Conservation (phyloP, 2,329 filamentous ascomycete species). For the Pseudopyrenochaeta lycopersici region DNA sequence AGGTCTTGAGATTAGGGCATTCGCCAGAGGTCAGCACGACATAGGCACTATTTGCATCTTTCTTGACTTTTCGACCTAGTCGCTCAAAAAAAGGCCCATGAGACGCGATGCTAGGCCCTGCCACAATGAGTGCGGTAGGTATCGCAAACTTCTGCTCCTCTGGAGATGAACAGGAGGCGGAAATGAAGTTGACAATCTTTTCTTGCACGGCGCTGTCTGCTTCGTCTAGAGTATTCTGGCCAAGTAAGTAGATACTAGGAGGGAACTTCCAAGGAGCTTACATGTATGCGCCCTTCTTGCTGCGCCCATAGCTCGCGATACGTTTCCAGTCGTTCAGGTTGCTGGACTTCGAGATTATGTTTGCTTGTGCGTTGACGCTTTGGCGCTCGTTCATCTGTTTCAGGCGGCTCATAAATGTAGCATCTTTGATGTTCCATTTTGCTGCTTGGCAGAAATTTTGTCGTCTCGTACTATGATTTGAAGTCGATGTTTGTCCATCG, state of each 20-base stretch:
- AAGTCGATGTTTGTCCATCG: constrained; percentile 13
- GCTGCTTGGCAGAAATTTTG: not conserved
- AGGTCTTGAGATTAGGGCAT: constrained; percentile 75
- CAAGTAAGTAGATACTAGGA: constrained; percentile 14
- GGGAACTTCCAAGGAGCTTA: constrained; percentile 29
- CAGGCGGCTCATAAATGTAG: constrained; percentile 55
- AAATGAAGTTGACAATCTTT: constrained; percentile 51
- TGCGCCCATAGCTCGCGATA: constrained; percentile 72
- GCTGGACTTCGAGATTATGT: constrained; percentile 28
- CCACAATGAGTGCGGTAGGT: constrained; percentile 76
- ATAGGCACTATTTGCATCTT: constrained; percentile 62
- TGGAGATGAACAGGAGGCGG: constrained; percentile 29
- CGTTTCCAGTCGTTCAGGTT: constrained; percentile 62
- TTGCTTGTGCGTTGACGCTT: constrained; percentile 53
- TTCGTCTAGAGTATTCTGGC: constrained; percentile 48
- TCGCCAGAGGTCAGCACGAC: constrained; percentile 75
- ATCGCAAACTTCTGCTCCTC: constrained; percentile 58
- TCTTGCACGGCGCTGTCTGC: constrained; percentile 52
- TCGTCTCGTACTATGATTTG: not conserved
- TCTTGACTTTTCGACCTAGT: constrained; percentile 59
- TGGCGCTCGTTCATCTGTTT: constrained; percentile 45
- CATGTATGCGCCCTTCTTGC: constrained; percentile 71
- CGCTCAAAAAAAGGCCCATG: constrained; percentile 79
- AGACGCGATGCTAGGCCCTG: constrained; percentile 80
- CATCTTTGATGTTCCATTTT: constrained; percentile 60